phyloP scores from a whole-genome alignment of 768 basidiomycete species.

The Pulveroboletus sp. region DNA sequence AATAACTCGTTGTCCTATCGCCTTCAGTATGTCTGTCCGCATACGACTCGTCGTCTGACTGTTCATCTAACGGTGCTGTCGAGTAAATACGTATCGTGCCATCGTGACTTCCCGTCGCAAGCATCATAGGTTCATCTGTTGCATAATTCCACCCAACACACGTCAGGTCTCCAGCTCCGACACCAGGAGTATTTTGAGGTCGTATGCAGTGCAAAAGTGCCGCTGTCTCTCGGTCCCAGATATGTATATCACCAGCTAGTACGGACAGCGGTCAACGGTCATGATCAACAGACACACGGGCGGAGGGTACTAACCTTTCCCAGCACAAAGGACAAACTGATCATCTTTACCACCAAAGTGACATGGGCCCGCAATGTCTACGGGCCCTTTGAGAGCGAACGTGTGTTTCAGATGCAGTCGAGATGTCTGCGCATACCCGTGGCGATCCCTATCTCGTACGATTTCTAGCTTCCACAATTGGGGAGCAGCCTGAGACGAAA shows the following conservation, averaged over 20 bases:
- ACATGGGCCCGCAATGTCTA: constrained; percentile 77
- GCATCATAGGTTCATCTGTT: constrained; percentile 44
- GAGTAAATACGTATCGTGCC: constrained; percentile 75
- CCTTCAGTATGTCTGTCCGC: constrained; percentile 22
- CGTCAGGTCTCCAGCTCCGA: constrained; percentile 62
- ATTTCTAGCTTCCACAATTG: constrained; percentile 72
- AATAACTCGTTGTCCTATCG: constrained; percentile 22
- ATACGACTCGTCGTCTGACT: constrained; percentile 24
- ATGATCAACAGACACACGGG: background rate
- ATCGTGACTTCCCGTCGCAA: constrained; percentile 75
- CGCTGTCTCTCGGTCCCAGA: constrained; percentile 82
- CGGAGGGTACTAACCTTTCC: constrained; percentile 48
- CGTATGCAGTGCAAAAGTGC: constrained; percentile 66
- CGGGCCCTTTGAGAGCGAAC: constrained; percentile 61
- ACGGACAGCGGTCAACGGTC: constrained; percentile 1
- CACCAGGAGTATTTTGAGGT: constrained; percentile 44
- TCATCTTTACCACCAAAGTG: constrained; percentile 80
- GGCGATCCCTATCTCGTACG: constrained; percentile 46
- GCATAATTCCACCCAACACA: constrained; percentile 78
- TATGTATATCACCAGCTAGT: constrained; percentile 74
- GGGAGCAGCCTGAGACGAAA: constrained; percentile 53
- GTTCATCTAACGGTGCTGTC: constrained; percentile 29
- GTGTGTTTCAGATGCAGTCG: constrained; percentile 51
- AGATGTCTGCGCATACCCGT: constrained; percentile 31
- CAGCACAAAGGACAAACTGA: constrained; percentile 72